These are phyloP conservation scores for Rhynchospora pubera DNA, from an alignment of 176 grass and related monocot species.

Conservation along the genomic window DNA sequence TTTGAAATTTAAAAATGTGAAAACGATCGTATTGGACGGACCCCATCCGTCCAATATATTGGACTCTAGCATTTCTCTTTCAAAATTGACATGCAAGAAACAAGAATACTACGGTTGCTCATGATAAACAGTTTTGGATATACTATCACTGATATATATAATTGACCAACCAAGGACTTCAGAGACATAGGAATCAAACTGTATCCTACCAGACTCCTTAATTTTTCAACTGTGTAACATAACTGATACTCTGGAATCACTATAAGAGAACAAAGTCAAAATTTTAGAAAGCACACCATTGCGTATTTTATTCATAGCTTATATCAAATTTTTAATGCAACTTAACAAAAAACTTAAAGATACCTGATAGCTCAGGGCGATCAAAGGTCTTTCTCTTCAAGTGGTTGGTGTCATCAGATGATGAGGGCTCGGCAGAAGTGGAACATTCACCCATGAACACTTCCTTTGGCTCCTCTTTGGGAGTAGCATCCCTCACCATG, in stretches of 20 bases:
- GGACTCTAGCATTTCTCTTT: too few species aligned
- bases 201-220: not conserved
- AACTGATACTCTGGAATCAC: not conserved
- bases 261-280: not conserved
- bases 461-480: constrained; percentile 59
- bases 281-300: not conserved
- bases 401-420: constrained; percentile 49
- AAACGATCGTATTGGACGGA: too few species aligned
- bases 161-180: not conserved
- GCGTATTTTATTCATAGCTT: not conserved
- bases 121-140: not conserved
- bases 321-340: not conserved
- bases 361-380: constrained; percentile 62
- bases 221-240: not conserved
- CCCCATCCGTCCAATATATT: too few species aligned
- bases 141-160: not conserved
- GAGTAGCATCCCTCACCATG: constrained; percentile 34
- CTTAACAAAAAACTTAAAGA: not conserved
- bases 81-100: not conserved
- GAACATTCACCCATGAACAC: constrained; percentile 24
- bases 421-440: constrained; percentile 27
- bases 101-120: not conserved
- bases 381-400: constrained; percentile 35
- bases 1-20: too few species aligned
- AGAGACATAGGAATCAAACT: not conserved